Evolutionary conservation across 305 asterid species (phyloP).

Genomic region (Rubia occidens): DNA sequence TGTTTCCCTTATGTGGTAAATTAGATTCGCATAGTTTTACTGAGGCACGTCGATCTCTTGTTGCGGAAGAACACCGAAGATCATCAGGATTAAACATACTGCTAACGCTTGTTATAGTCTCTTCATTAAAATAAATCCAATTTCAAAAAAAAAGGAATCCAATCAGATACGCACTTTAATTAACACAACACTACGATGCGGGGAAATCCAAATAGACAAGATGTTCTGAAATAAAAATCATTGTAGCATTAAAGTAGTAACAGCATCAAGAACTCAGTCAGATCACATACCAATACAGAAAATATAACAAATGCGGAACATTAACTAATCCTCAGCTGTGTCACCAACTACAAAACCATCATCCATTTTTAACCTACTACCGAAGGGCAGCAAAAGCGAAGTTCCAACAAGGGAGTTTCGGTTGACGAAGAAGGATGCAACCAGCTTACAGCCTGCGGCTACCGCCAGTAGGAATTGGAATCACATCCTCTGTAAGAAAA

Average conservation of each 20-base stretch:
- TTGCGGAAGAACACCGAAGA: too few species aligned
- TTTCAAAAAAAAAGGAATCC: too few species aligned
- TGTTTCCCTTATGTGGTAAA: too few species aligned
- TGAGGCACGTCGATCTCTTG: too few species aligned
- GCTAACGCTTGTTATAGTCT: too few species aligned
- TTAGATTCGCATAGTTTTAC: too few species aligned
- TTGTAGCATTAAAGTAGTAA: neutral
- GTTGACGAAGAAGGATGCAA: neutral
- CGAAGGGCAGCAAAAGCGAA: neutral
- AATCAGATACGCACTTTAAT: too few species aligned
- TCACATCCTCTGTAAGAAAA: constrained; percentile 53
- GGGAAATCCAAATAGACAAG: too few species aligned
- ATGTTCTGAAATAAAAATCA: too few species aligned
- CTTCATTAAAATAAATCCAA: too few species aligned
- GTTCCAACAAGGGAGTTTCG: neutral
- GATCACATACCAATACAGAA: neutral
- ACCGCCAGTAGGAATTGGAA: constrained; percentile 82
- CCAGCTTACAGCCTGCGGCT: constrained; percentile 60
- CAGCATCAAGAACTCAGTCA: neutral
- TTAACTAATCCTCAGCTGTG: neutral
- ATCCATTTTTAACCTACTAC: neutral
- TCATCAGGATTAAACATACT: too few species aligned
- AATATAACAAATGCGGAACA: neutral
- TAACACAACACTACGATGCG: too few species aligned
- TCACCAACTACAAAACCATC: neutral